Evolutionary conservation across 1,139 yeast species (phyloP).

Genomic region (Entelexis paramagnoliae): DNA sequence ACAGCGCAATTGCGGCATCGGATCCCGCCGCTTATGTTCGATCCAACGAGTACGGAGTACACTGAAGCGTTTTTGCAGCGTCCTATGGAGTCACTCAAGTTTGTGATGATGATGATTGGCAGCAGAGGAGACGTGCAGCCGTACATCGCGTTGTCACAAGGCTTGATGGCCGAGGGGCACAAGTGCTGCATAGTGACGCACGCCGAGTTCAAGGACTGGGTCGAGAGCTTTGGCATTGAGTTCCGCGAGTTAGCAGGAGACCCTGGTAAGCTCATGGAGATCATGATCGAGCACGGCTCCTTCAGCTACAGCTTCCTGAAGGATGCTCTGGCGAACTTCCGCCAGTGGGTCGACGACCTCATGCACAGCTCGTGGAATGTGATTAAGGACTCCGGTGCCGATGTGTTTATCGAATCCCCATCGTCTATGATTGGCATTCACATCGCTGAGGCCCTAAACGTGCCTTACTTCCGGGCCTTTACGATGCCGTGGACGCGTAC

Average conservation of each 20-base stretch:
- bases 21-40: constrained; percentile 28
- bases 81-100: constrained; percentile 37
- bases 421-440: constrained; percentile 94
- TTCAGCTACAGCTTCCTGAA: constrained; percentile 72
- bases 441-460: constrained; percentile 80
- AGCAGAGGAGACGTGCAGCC: constrained; percentile 97
- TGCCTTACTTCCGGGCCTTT: constrained; percentile 88
- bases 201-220: constrained; percentile 67
- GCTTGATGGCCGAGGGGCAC: constrained; percentile 70
- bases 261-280: constrained; percentile 82
- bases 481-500: constrained; percentile 99
- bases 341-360: constrained; percentile 70
- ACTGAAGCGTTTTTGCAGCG: constrained; percentile 20
- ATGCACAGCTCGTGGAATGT: constrained; percentile 70
- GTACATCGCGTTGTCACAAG: constrained; percentile 79
- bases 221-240: constrained; percentile 51
- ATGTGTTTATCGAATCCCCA: constrained; percentile 82
- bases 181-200: constrained; percentile 78
- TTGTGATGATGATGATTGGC: constrained; percentile 78
- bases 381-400: constrained; percentile 56
- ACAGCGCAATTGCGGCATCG: constrained; percentile 17
- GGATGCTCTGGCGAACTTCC: constrained; percentile 70
- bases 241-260: constrained; percentile 80
- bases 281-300: constrained; percentile 86
- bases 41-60: constrained; percentile 19